Evolutionary conservation across 2,329 filamentous ascomycete species (phyloP), one percentile per base, ranked within the genome.

Genomic region (Aquanectria penicillioides): DNA sequence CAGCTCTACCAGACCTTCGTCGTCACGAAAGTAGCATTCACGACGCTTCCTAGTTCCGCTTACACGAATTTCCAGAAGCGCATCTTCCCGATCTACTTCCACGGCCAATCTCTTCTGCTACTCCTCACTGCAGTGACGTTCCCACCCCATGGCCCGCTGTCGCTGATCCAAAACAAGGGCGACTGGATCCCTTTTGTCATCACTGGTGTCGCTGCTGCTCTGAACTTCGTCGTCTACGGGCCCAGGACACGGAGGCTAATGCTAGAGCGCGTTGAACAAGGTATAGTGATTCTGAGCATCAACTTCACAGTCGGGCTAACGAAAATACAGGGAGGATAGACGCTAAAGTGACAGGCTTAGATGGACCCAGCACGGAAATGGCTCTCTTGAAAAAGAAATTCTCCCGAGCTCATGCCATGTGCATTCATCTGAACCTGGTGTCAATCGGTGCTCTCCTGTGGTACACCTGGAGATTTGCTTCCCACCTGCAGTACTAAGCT

Each of bases 11-110:
- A 80, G 36, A 72, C 71, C 18, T 79, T 80, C 13, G 43, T 75
- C 57, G 57, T 73, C 10, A 77, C 77, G 11, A 80, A 78, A 28
- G 60, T 79, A 6, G 69, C 70, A 40, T 73, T 70, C 48, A 52
- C 62, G 6, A 63, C 71, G 3, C 71, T 80, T 2, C 77, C 78
- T 0, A 61, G 67, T 0, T 62, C 71, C 0, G 69, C 77, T 0
- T 80, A 79, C 46, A 70, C 70, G 0, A 74, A 70, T 0, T 70
- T 81, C 0, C 78, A 80, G 43, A 78, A 77, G 33, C 71, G 67
- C 5, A 61, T 80, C 38, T 81, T 80, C 36, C 78, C 77, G 0
- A 50, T 78, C 13, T 80, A 79, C 61, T 81, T 80, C 56, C 69
- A 68, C 13, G 63, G 60, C 5, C 78, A 80, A 55, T 63, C 75